Evolutionary conservation across 495 filamentous ascomycete genomes (phyloP).

Genomic region (Neurospora cerealis): DNA sequence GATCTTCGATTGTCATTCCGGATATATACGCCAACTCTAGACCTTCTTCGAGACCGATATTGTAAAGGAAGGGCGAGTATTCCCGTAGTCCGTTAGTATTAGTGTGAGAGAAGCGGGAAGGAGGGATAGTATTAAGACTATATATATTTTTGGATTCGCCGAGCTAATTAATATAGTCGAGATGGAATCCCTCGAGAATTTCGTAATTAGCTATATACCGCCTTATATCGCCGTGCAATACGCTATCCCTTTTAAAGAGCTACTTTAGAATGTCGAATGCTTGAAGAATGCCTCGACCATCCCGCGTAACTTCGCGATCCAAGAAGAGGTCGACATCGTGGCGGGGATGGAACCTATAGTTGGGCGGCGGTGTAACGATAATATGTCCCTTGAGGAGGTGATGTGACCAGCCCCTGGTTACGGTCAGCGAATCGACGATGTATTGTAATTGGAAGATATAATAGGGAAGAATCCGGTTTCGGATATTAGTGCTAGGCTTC

Average conservation of each 20-base stretch:
- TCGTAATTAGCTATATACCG: not conserved
- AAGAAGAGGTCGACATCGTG: constrained; percentile 38
- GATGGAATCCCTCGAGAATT: constrained; percentile 8
- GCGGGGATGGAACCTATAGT: constrained; percentile 22
- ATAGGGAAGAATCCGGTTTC: constrained; percentile 32
- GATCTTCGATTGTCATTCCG: constrained; percentile 24
- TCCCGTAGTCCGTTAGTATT: constrained; percentile 40
- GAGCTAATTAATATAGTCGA: constrained; percentile 31
- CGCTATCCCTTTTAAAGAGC: not conserved
- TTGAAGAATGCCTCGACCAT: constrained; percentile 12
- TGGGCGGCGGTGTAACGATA: constrained; percentile 13
- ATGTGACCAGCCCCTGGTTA: constrained; percentile 31
- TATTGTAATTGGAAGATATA: constrained; percentile 39
- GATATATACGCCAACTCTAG: constrained; percentile 26
- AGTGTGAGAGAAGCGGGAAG: constrained; percentile 34
- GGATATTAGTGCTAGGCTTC: constrained; percentile 29
- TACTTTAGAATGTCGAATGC: not conserved
- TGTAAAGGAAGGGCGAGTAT: constrained; percentile 42
- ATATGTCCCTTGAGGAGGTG: constrained; percentile 22
- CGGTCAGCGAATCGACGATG: constrained; percentile 34
- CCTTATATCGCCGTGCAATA: not conserved
- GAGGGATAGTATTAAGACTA: constrained; percentile 25
- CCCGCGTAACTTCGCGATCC: constrained; percentile 22
- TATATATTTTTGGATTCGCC: constrained; percentile 33
- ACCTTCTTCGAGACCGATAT: constrained; percentile 31